Evolutionary conservation across 768 basidiomycete species (phyloP).

Genomic region (Hygrophorus pudorinus): DNA sequence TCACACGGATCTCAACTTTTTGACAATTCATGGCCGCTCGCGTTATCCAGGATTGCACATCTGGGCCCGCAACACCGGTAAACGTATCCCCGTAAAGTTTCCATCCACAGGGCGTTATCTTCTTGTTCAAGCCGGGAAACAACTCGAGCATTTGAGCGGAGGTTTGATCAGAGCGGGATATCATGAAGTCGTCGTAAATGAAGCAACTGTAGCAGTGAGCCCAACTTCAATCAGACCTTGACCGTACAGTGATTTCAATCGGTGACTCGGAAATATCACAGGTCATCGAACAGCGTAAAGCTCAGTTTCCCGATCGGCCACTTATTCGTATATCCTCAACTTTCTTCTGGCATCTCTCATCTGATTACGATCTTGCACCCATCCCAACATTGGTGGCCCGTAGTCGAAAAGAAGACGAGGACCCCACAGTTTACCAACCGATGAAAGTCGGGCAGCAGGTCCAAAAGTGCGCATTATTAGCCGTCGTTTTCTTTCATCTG

Average conservation of each 20-base stretch:
- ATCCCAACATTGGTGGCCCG: constrained; percentile 43
- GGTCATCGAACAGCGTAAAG: constrained; percentile 55
- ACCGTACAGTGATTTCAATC: background rate
- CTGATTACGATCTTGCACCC: constrained; percentile 69
- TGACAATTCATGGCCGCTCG: constrained; percentile 85
- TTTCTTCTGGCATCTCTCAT: constrained; percentile 91
- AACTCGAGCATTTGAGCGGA: constrained; percentile 79
- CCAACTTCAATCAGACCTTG: background rate
- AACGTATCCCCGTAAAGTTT: constrained; percentile 80
- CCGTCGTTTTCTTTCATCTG: background rate
- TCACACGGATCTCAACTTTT: constrained; percentile 88
- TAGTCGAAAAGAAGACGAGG: constrained; percentile 34
- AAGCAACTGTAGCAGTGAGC: constrained; percentile 60
- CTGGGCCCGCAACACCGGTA: constrained; percentile 92
- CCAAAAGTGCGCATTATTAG: constrained; percentile 44
- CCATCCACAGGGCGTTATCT: constrained; percentile 65
- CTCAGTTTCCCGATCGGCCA: constrained; percentile 62
- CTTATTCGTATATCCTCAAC: constrained; percentile 93
- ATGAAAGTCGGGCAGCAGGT: constrained; percentile 92
- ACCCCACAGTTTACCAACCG: constrained; percentile 41
- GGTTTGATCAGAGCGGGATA: constrained; percentile 87
- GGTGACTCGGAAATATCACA: too few species aligned
- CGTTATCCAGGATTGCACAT: constrained; percentile 85
- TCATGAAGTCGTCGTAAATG: constrained; percentile 91
- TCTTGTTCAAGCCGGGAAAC: constrained; percentile 92